Percentiles rank a stretch among this genome's conserved stretches.
Conservation (phyloP, 2,329 filamentous ascomycete genomes). For the Rosellinia necatrix region DNA sequence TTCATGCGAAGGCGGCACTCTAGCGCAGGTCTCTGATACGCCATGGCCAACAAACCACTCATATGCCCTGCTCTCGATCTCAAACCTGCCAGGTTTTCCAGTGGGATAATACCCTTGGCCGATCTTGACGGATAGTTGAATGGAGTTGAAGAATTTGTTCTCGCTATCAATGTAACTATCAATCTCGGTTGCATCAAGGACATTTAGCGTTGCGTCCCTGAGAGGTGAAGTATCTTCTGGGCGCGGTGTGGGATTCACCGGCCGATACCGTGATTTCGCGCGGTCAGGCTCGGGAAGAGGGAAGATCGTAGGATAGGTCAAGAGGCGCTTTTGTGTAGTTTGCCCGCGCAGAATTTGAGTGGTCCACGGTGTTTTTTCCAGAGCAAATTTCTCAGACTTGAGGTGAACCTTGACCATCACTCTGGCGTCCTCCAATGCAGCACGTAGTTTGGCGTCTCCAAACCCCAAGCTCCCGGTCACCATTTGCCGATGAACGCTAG, state of each 20-base stretch:
- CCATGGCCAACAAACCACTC: constrained; percentile 39
- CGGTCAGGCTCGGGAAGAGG: constrained; percentile 28
- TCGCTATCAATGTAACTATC: constrained; percentile 24
- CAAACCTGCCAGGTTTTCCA: constrained; percentile 17
- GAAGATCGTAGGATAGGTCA: constrained; percentile 30
- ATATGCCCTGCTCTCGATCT: constrained; percentile 44
- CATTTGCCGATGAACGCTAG: constrained; percentile 34
- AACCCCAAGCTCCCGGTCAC: constrained; percentile 34
- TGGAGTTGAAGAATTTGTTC: constrained; percentile 18
- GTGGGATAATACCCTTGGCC: background rate
- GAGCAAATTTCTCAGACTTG: constrained; percentile 21
- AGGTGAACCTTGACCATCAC: constrained; percentile 34
- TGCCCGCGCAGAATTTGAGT: constrained; percentile 24
- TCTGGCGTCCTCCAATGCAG: constrained; percentile 32
- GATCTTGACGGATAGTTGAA: background rate
- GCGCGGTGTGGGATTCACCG: constrained; percentile 21
- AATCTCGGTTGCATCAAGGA: constrained; percentile 10
- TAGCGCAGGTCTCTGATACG: background rate
- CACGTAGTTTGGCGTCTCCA: constrained; percentile 20
- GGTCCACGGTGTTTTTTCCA: constrained; percentile 33
- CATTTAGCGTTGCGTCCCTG: constrained; percentile 5
- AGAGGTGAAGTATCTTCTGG: background rate
- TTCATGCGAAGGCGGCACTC: constrained; percentile 5
- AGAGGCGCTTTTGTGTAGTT: constrained; percentile 30
- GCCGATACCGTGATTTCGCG: constrained; percentile 27